Base-by-base conservation (phyloP, 306 rosid species). In the barrel medic (Medicago truncatula) region DNA sequence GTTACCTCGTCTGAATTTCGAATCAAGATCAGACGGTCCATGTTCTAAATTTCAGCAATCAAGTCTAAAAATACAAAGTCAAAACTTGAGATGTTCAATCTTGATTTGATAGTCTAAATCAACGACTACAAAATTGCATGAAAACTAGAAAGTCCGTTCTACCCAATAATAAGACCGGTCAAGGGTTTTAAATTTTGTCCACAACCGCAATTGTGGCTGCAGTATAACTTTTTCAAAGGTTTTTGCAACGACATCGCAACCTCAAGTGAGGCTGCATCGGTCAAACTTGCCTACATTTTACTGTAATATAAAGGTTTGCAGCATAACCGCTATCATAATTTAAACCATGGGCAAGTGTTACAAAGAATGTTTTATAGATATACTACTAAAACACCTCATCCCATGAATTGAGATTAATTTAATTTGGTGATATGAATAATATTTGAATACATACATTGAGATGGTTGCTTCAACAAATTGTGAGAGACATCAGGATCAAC, bases 401-500 rank as follows among this genome's bases (percentile, higher is more conserved):
- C 46, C 67, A 78, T 65, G 20, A 58, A 52, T 31, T 56, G 17
- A 53, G n/a, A 10, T 39, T 28, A 16, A 20, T 31, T 31, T 65
- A 52, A 12, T 64, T 38, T 14, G 28, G 2, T 44, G 46, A 18
- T 41, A 6, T 3, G 12, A 16, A 16, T 16, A 65, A 52, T 62
- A 18, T 39, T 38, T 5, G 38, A 18, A 66, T 5, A 20, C 54
- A 44, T 18, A 88, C 97, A 28, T 81, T 87, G 57, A 71, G 88
- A 80, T 28, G 80, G 71, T 70, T 84, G 80, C 7, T 85, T 78
- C 31, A 12, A 39, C 18, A 71, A 34, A 10, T 82, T 78, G 41
- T 72, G 46, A 9, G 85, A 75, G 56, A 62, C 38, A 12, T 70
- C 70, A 28, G 87, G 76, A 47, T 84, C 87, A 64, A 63, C 92